Percentiles rank a stretch among this genome's conserved stretches.
phyloP scores from a whole-genome alignment of 2,329 filamentous ascomycete genomes.

The Venturia asperata region DNA sequence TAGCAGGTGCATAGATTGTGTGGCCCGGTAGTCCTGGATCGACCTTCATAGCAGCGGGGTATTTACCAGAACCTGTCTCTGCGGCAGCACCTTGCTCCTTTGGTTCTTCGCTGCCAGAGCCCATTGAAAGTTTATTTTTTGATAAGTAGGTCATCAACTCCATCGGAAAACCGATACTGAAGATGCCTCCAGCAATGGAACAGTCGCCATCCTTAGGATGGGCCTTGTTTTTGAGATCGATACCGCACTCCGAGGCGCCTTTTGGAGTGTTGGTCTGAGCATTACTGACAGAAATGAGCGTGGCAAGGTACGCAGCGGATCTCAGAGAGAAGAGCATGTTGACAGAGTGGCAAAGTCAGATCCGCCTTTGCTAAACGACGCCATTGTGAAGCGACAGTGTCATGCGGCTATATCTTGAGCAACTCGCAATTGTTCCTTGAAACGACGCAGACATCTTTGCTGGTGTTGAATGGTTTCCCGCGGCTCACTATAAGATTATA shows the following conservation, averaged over 20 bases:
- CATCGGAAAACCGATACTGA: slow-evolving; percentile 6
- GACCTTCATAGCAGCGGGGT: background rate
- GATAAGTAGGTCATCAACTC: background rate
- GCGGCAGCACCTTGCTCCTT: background rate
- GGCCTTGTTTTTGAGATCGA: slow-evolving; percentile 3
- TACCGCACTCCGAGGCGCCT: background rate
- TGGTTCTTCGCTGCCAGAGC: slow-evolving; percentile 9
- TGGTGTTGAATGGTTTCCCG: background rate
- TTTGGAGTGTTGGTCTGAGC: slow-evolving; percentile 1
- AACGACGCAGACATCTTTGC: background rate
- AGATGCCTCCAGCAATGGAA: slow-evolving; percentile 3
- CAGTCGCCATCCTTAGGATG: slow-evolving; percentile 7
- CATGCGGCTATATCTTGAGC: slow-evolving; percentile 1
- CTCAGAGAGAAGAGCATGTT: background rate
- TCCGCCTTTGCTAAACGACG: background rate
- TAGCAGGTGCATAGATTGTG: slow-evolving; percentile 19
- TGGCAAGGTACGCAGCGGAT: background rate
- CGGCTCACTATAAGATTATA: background rate
- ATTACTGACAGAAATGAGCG: slow-evolving; percentile 2
- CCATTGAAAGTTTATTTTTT: background rate
- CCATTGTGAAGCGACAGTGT: background rate
- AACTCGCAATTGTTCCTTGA: background rate
- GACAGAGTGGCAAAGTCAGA: background rate
- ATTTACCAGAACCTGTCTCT: slow-evolving; percentile 15
- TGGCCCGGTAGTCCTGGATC: slow-evolving; percentile 16